Conservation (phyloP, 805 yeast species). For the Candida ponderosae region DNA sequence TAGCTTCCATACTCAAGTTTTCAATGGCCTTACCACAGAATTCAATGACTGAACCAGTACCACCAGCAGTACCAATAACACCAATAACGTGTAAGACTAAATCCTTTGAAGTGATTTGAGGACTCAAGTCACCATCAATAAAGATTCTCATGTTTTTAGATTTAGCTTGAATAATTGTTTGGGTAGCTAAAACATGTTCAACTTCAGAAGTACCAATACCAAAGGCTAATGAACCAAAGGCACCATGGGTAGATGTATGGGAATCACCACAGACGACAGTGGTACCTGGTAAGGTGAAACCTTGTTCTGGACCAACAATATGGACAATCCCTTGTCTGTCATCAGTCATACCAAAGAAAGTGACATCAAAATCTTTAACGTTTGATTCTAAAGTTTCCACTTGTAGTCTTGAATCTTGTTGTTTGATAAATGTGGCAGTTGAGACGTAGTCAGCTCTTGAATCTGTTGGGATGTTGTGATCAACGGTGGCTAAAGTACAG, state of each 20-base stretch:
- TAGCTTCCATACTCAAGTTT: conserved; percentile 87
- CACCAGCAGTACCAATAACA: conserved; percentile 98
- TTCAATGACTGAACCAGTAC: conserved; percentile 95
- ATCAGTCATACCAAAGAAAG: conserved; percentile 93
- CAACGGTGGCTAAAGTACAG: conserved; percentile 91
- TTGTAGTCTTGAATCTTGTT: conserved; percentile 88
- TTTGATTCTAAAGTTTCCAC: conserved; percentile 89
- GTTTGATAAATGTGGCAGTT: conserved; percentile 74
- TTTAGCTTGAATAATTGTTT: conserved; percentile 88
- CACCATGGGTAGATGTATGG: conserved; percentile 98
- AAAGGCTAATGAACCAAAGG: conserved; percentile 94
- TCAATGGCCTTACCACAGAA: conserved; percentile 95
- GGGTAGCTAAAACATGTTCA: conserved; percentile 97
- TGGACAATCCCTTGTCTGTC: conserved; percentile 97
- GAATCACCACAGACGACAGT: conserved; percentile 99
- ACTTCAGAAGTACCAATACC: conserved; percentile 99
- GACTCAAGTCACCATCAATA: conserved; percentile 74
- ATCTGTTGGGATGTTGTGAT: conserved; percentile 94
- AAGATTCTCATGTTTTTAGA: conserved; percentile 92
- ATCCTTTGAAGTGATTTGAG: conserved; percentile 95
- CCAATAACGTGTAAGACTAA: conserved; percentile 91
- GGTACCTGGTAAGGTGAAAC: conserved; percentile 96
- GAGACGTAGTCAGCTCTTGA: conserved; percentile 73
- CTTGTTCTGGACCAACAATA: conserved; percentile 98
- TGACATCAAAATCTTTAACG: conserved; percentile 81